Base-by-base conservation (phyloP, 164 flowering plant species). In the Nymphaea colorata region DNA sequence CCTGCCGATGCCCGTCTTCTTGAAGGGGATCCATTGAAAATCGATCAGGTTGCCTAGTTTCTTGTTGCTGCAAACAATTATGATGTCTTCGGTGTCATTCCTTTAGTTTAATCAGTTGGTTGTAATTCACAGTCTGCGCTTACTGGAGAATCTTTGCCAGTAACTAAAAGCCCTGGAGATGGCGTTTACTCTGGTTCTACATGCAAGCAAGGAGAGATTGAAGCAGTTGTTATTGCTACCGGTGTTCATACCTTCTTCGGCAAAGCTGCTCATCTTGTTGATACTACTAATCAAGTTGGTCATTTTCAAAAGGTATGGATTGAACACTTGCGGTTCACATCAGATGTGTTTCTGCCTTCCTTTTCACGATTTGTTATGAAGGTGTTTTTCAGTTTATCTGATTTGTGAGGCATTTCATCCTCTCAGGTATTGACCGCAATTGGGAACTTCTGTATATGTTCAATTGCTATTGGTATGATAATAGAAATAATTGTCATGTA, bases 1-100 rank as follows among this genome's bases (percentile, higher is more conserved):
- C 89, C 94, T 65, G 94, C 94, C 18, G 94, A 88, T 85, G 94
- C 94, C 41, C 94, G 94, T 45, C 87, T 88, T 73, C 79, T 88
- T 53, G 87, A 88, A 76, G 94, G 94, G 67, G 91, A 86, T 80
- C 88, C 95, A 57, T 70, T 89, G 41, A 89, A 89, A 73, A 87
- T 87, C 72, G 91, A 88, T 73, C 91, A 87, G 85, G 94, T 84
- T 71, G 55, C 12, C 55, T 12, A 6, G 7, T 47, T 47, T 7
- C 0, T 47, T 47, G 55, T 47, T 47, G 55, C 11, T 47, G 7
- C 55, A 4, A 6, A 12, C 7, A 12, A 47, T 6, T 47, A 2
- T 47, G 5, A 47, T 0, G 11, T 47, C 55, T 47, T 47, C 55
- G 12, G 55, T 12, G 5, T 47, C 11, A 47, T 12, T 47, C 12